Conservation (phyloP, 2,329 filamentous ascomycete genomes). For the Pseudogymnoascus sp. region DNA sequence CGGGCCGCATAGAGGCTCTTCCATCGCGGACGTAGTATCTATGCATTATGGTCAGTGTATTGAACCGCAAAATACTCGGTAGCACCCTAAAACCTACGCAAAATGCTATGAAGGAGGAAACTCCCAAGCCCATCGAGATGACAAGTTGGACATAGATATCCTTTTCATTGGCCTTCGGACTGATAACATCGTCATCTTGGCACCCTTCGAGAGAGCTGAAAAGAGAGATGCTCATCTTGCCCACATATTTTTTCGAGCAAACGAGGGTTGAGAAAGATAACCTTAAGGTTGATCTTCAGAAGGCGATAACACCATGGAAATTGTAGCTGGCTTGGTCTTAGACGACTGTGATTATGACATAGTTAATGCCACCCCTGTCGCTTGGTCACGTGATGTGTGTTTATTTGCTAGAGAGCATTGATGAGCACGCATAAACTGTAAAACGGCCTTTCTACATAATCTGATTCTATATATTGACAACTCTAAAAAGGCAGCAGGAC, state of each 20-base stretch:
- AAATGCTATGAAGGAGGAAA: slow-evolving; percentile 67
- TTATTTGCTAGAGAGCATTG: not conserved
- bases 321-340: slow-evolving; percentile 4
- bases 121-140: slow-evolving; percentile 63
- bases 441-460: not conserved
- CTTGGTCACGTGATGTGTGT: not conserved
- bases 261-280: not conserved
- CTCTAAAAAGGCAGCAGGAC: not conserved
- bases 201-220: slow-evolving; percentile 6
- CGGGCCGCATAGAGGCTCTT: slow-evolving; percentile 82
- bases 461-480: not conserved
- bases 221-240: not conserved
- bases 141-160: slow-evolving; percentile 54
- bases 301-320: not conserved
- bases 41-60: slow-evolving; percentile 23
- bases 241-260: not conserved
- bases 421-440: not conserved
- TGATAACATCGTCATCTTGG: slow-evolving; percentile 6
- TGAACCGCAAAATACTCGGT: not conserved
- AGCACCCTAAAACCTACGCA: slow-evolving; percentile 47
- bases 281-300: not conserved
- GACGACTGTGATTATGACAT: not conserved
- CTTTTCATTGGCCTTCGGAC: slow-evolving; percentile 17
- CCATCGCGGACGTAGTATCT: slow-evolving; percentile 88
- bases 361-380: not conserved